Evolutionary conservation across 306 rosid genomes (phyloP), one percentile per base, ranked within the genome.

Genomic region (Clitoria ternatea): DNA sequence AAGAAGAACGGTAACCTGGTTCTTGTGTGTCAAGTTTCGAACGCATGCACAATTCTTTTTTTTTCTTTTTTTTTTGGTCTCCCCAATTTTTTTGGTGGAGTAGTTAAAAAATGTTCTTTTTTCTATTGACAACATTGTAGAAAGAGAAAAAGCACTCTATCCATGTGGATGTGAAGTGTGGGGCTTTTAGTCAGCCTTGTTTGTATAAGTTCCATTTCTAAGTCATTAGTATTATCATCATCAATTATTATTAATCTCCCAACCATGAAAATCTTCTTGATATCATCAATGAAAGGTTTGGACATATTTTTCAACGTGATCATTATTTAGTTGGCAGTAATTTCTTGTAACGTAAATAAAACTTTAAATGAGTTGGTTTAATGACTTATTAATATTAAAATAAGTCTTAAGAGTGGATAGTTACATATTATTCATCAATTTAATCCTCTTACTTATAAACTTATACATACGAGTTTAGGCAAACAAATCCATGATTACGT

Each of bases 91-190:
- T 7, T 40, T 47, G 61, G 81, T 17, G 88, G 83, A 69, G 84
- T 77, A 55, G 84, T 73, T 14, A 64, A 44, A 65, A 48, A 67
- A 24, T 23, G 81, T 33, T 48, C 4, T 20, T 0, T 65, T 43
- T 69, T 24, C 30, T 5, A 27, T 18, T 37, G 17, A 48, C 37
- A 57, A 52, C 45, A 71, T 54, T 71, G 81, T 87, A 86, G 83
- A 54, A 49, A 52, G 70, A 78, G 81, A 68, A 19, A 72, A 22
- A 61, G 92, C 97, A 86, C 92, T 86, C 95, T 45, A 60, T 79
- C 93, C 88, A 50, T 61, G 54, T 65, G 85, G 93, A 85, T 65
- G 55, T 73, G 92, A 64, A 85, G 93, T 85, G 91, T 62, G 4
- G 69, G 70, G 45, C 40, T 44, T 59, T 61, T 69, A 76, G 69